Evolutionary conservation across 805 yeast species (phyloP).

Genomic region (Ogataea dorogensis): DNA sequence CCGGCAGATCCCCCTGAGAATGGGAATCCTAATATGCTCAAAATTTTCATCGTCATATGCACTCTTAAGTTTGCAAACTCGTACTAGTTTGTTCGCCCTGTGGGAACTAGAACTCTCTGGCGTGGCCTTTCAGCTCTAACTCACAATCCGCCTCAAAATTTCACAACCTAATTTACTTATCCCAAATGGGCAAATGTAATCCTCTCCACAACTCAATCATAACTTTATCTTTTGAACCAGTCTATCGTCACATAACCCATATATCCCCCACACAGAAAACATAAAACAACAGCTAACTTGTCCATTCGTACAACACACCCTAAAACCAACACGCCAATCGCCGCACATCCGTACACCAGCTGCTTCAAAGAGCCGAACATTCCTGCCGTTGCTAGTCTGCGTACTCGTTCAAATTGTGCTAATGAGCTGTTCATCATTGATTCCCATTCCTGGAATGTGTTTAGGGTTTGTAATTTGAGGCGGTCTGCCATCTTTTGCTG

Average conservation of each 20-base stretch:
- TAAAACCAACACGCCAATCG: not conserved
- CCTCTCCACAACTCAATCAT: not conserved
- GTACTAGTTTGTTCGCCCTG: no score
- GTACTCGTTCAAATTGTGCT: conserved; percentile 11
- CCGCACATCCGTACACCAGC: conserved; percentile 6
- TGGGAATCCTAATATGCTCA: no score
- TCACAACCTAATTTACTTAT: no score
- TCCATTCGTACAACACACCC: conserved; percentile 10
- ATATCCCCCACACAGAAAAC: conserved; percentile 13
- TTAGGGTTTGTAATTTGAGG: no score
- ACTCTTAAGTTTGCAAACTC: no score
- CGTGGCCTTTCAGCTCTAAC: not conserved
- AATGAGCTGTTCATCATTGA: conserved; percentile 9
- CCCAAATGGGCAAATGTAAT: not conserved
- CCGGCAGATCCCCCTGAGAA: no score
- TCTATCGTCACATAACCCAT: conserved; percentile 7
- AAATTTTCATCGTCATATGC: no score
- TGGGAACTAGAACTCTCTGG: no score
- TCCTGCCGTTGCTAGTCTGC: not conserved
- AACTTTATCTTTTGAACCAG: conserved; percentile 1
- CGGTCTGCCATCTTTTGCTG: not conserved
- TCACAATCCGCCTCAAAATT: not conserved
- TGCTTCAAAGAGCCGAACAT: conserved; percentile 4
- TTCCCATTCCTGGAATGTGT: not conserved
- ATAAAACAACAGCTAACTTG: conserved; percentile 5